Evolutionary conservation across 1,284 basidiomycete species (phyloP).

Genomic region (Boletus smithii): DNA sequence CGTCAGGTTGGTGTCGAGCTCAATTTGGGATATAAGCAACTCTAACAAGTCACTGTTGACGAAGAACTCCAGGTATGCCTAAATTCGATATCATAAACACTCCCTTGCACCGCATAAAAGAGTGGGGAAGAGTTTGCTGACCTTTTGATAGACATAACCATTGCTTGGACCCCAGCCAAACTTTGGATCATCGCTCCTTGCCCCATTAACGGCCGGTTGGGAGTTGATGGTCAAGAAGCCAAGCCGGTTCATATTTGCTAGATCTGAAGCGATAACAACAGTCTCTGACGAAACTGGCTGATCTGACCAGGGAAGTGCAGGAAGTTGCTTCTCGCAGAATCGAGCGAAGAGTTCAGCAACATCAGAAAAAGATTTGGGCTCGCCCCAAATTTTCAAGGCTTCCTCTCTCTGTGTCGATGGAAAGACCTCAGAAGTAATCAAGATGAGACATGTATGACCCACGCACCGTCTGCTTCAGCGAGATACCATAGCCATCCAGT

Average conservation of each 20-base stretch:
- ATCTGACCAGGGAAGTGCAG: constrained; percentile 95
- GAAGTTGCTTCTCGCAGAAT: constrained; percentile 72
- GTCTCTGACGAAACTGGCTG: constrained; percentile 85
- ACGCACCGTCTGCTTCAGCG: constrained; percentile 77
- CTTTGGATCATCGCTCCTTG: constrained; percentile 77
- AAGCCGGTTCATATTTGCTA: constrained; percentile 82
- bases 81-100: background rate
- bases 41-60: constrained; percentile 74
- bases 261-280: constrained; percentile 72
- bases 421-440: constrained; percentile 5
- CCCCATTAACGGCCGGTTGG: constrained; percentile 96
- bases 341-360: constrained; percentile 73
- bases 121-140: constrained; percentile 35
- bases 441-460: background rate
- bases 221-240: constrained; percentile 98
- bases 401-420: constrained; percentile 63
- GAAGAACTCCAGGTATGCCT: constrained; percentile 99
- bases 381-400: constrained; percentile 85
- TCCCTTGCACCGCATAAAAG: background rate
- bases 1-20: constrained; percentile 86
- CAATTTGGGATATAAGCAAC: constrained; percentile 80
- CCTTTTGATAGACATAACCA: constrained; percentile 98
- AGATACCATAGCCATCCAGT: constrained; percentile 91
- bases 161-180: constrained; percentile 95
- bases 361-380: constrained; percentile 67